Evolutionary conservation across 352 stramenopile species (phyloP), one percentile per base, ranked within the genome.

Genomic region (Pseudoperonospora humuli): DNA sequence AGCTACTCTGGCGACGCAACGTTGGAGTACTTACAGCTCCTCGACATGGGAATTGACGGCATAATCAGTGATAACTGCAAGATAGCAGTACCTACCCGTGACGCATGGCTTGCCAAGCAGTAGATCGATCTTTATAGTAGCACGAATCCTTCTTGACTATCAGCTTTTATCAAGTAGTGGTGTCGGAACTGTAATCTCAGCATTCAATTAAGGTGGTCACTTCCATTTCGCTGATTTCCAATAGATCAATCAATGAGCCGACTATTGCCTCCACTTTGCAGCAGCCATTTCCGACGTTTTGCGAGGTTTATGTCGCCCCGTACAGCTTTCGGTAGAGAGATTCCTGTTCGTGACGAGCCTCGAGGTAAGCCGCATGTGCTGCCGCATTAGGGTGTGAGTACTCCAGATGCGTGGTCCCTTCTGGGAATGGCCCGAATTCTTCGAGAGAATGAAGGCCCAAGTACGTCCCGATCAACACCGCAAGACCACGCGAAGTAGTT

Each of bases 401-500:
- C 31, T 74, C 43, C 9, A 84, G 32, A 1, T 51, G 25, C 1
- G 40, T 57, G 0, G 27, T 58, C 18, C 50, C 55, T 2, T 42
- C 11, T 0, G 45, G 34, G 11, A 86, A 66, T 7, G 34, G 38
- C 5, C 62, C 57, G 8, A 63, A 70, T 8, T 56, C 58, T 25
- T 67, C 38, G 14, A 86, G 56, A 9, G 71, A 60, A 47, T 86
- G 70, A n/a, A 84, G 43, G 6, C 56, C 70, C 29, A 82, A 48
- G 50, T 74, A 84, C 25, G 67, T 66, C 18, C 81, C 72, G 5
- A 88, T 42, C 17, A 91, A 65, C 39, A 92, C 57, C 0, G 83
- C 84, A 25, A 94, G 69, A 27, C 86, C 86, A 20, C 81, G 79
- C 6, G 84, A 95, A 14, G 86, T 95, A 1, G 78, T 84, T 55